phyloP scores from a whole-genome alignment of 768 basidiomycete genomes.

The Leucosporidium yakuticum region DNA sequence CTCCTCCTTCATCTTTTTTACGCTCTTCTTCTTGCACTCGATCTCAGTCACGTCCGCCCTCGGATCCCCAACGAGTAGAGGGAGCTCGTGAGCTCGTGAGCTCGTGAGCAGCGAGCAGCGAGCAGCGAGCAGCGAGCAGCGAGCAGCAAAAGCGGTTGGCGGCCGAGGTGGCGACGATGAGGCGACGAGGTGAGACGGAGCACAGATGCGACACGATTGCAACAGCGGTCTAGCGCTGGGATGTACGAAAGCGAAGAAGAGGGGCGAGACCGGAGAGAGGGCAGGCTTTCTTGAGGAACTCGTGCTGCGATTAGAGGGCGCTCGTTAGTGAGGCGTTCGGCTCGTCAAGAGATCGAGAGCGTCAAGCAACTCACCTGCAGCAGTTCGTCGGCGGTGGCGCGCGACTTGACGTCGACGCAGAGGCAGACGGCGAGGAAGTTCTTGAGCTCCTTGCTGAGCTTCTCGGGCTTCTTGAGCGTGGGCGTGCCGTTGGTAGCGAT shows the following conservation, averaged over 20 bases:
- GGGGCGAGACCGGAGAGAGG: constrained; percentile 74
- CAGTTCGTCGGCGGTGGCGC: constrained; percentile 79
- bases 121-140: no score
- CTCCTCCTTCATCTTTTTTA: neutral
- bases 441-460: constrained; percentile 84
- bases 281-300: constrained; percentile 87
- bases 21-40: neutral
- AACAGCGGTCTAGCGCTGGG: constrained; percentile 2
- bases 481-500: constrained; percentile 98
- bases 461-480: constrained; percentile 91
- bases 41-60: no score
- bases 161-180: no score
- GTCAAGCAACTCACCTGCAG: constrained; percentile 58
- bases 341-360: neutral
- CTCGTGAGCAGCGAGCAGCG: no score
- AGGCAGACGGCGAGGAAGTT: constrained; percentile 95
- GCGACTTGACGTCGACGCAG: constrained; percentile 88
- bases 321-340: constrained; percentile 2
- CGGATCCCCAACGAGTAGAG: no score
- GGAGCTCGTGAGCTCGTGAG: no score
- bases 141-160: no score
- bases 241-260: constrained; percentile 54
- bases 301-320: constrained; percentile 58
- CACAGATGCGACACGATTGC: no score
- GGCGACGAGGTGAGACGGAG: no score